Evolutionary conservation across 2,329 filamentous ascomycete species (phyloP).

Genomic region (Colletotrichum ledebouriae): DNA sequence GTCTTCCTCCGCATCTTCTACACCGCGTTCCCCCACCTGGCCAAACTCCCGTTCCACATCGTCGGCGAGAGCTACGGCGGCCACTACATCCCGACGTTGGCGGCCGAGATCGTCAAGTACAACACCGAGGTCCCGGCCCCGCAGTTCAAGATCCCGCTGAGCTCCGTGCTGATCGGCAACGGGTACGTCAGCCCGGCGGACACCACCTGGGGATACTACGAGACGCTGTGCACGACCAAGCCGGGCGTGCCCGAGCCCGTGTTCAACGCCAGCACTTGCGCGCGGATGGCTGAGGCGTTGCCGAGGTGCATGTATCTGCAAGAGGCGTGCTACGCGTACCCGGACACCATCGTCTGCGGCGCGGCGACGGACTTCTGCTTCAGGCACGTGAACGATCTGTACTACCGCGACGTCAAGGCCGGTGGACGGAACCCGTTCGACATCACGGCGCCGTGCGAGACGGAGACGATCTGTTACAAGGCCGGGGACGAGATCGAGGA

Average conservation of each 20-base stretch:
- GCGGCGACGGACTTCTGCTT: constrained; percentile 54
- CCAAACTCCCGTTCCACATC: constrained; percentile 57
- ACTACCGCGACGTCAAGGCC: constrained; percentile 55
- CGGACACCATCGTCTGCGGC: constrained; percentile 56
- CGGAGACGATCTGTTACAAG: constrained; percentile 55
- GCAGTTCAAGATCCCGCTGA: constrained; percentile 56
- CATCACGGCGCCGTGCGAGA: constrained; percentile 55
- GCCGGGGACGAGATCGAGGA: constrained; percentile 44
- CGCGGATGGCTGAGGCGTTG: constrained; percentile 53
- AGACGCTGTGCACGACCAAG: constrained; percentile 43
- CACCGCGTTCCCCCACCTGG: constrained; percentile 57
- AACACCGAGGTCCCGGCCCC: constrained; percentile 56
- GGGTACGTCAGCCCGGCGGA: constrained; percentile 52
- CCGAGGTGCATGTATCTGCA: constrained; percentile 59
- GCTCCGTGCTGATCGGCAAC: constrained; percentile 61
- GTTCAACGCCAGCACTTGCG: constrained; percentile 44
- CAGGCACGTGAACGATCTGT: constrained; percentile 54
- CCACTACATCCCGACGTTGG: constrained; percentile 61
- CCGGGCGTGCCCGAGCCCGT: constrained; percentile 42
- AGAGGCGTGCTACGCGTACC: constrained; percentile 53
- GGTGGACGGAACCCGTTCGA: constrained; percentile 60
- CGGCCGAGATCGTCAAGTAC: constrained; percentile 58
- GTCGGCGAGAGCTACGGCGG: constrained; percentile 64
- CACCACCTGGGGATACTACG: constrained; percentile 43
- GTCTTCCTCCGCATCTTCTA: constrained; percentile 63